Evolutionary conservation across 164 flowering plant species (phyloP), one percentile per base, ranked within the genome.

Genomic region (Hamamelis virginiana): DNA sequence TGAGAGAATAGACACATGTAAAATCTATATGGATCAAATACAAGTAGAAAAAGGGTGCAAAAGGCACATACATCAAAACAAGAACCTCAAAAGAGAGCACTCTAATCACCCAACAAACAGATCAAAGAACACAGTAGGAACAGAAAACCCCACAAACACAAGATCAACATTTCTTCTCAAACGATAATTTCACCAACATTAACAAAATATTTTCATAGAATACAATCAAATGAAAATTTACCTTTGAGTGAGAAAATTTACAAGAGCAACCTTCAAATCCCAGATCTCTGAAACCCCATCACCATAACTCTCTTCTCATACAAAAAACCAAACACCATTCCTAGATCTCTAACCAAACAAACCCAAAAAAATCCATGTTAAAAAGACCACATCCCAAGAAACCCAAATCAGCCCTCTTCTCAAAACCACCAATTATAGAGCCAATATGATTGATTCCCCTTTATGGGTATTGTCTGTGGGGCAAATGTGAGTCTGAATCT

Each of bases 401-500:
- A 12, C 69, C 65, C 64, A 69, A 67, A 51, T 71, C 62, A 70
- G 44, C 64, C 68, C 70, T n/a, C 8, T 48, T 55, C 27, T 22
- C 9, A 53, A 51, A 27, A 76, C 19, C 19, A 3, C n/a, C 11
- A 64, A 21, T 5, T 48, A 70, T 15, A 73, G 44, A 48, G 28
- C 59, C 53, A 47, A 72, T 27, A 25, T 41, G 52, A 25, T 63
- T 28, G 38, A 58, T 71, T 57, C 67, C 57, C 64, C 72, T 9
- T 46, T 70, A 43, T 68, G 72, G 73, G 65, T 25, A 38, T 27
- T 55, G 53, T 28, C 44, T 26, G 28, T 28, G 66, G 70, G 64
- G 69, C 65, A 75, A 78, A 79, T 63, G 74, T 28, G 61, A 43
- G 50, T 68, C 69, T 70, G 61, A 85, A 89, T 79, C 86, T 79